These are phyloP conservation scores for Viridothelium virens DNA, from an alignment of 495 filamentous ascomycete genomes.

Conservation along the genomic window DNA sequence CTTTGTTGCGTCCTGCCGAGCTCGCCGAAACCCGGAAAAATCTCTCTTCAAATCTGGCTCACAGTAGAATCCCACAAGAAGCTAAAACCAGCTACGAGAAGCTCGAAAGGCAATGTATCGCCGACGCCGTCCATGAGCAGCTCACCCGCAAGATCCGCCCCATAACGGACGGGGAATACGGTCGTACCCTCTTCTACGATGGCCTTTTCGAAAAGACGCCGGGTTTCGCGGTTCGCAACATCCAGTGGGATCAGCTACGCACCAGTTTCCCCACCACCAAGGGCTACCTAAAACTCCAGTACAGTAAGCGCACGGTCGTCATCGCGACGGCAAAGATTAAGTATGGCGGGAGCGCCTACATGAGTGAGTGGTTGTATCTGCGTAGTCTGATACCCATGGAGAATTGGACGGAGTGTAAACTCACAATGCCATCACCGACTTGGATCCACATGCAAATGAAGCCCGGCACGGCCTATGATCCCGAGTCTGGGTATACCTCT, in stretches of 20 bases:
- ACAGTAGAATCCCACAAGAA: constrained; percentile 26
- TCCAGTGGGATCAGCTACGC: constrained; percentile 51
- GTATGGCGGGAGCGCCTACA: constrained; percentile 37
- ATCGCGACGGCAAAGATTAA: constrained; percentile 50
- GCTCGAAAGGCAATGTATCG: constrained; percentile 57
- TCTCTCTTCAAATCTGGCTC: not conserved
- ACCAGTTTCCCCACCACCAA: constrained; percentile 22
- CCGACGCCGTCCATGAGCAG: constrained; percentile 23
- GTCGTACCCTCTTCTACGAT: constrained; percentile 55
- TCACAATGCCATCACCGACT: constrained; percentile 57
- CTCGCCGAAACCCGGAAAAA: constrained; percentile 51
- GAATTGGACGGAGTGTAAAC: constrained; percentile 48
- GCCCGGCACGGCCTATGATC: constrained; percentile 46
- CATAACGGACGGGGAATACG: constrained; percentile 68
- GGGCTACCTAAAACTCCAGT: constrained; percentile 24
- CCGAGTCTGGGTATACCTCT: constrained; percentile 18
- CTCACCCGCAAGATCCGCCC: constrained; percentile 52
- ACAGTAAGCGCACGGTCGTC: constrained; percentile 42
- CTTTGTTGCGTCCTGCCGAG: constrained; percentile 64
- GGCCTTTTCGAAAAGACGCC: constrained; percentile 63
- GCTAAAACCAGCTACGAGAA: constrained; percentile 41
- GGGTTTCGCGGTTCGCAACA: constrained; percentile 58
- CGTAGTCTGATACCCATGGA: constrained; percentile 42
- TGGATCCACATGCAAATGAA: constrained; percentile 60
- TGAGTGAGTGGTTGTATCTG: constrained; percentile 53